Conservation (phyloP, 2,329 filamentous ascomycete genomes). For the Fusarium mundagurra region DNA sequence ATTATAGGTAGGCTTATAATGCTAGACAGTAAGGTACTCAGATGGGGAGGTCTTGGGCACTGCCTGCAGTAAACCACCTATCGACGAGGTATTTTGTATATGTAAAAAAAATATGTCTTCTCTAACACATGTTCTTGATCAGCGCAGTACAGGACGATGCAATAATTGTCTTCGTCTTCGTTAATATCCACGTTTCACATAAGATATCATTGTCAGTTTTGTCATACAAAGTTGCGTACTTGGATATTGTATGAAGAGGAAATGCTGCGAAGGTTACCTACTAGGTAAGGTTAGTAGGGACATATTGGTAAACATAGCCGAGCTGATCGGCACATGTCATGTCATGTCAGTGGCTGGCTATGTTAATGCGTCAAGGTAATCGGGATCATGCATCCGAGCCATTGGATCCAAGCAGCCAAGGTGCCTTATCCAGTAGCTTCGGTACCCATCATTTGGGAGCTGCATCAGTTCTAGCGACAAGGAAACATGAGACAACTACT, state of each 20-base stretch:
- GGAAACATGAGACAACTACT: neutral
- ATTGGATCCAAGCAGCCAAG: neutral
- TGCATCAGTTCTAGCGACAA: neutral
- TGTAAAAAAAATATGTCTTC: neutral
- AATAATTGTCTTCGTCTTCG: neutral
- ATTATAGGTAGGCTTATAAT: neutral
- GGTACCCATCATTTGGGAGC: neutral
- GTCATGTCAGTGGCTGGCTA: neutral
- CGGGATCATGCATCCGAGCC: conserved; percentile 3
- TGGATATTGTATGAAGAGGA: neutral
- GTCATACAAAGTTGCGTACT: neutral
- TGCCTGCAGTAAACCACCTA: neutral
- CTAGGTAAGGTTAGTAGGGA: neutral
- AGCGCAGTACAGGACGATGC: neutral
- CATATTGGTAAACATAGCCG: neutral
- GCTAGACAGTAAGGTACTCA: neutral
- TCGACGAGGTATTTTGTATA: neutral
- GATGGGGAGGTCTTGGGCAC: neutral
- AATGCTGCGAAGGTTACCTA: neutral
- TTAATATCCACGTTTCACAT: neutral
- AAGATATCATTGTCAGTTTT: neutral
- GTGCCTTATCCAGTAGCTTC: neutral
- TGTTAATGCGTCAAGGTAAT: neutral
- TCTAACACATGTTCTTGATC: neutral
- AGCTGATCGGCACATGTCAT: neutral